Evolutionary conservation across 345 rosid species (phyloP).

Genomic region (Kernera saxatilis): DNA sequence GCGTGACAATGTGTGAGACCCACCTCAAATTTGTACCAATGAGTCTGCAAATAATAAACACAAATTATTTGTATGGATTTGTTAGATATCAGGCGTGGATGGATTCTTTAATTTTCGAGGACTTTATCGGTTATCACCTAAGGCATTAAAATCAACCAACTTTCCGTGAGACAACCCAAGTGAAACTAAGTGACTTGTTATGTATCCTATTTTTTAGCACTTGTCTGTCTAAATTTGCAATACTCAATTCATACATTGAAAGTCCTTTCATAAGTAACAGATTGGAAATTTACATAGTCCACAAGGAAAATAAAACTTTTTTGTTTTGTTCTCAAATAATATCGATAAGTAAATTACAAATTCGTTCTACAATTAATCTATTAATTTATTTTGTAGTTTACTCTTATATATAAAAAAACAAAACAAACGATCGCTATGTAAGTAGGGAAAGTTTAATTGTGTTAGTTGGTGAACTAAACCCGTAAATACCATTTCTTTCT

Average conservation of each 20-base stretch:
- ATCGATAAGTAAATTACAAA: background rate
- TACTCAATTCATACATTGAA: background rate
- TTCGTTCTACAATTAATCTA: too few relatives aligned
- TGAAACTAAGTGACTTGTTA: slow-evolving; percentile 3
- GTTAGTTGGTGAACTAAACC: slow-evolving; percentile 29
- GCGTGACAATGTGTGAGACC: slow-evolving; percentile 8
- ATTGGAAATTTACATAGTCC: background rate
- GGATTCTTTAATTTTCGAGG: background rate
- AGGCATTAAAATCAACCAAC: slow-evolving; percentile 9
- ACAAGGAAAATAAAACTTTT: background rate
- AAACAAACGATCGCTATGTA: background rate
- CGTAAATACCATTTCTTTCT: slow-evolving; percentile 2
- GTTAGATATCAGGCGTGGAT: background rate
- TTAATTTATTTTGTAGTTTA: too few relatives aligned
- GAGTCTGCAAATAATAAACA: background rate
- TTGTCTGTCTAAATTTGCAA: background rate
- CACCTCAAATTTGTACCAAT: slow-evolving; percentile 5
- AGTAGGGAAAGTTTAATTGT: slow-evolving; percentile 4
- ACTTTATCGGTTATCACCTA: background rate
- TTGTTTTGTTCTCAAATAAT: background rate
- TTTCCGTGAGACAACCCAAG: slow-evolving; percentile 15
- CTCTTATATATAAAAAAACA: too few relatives aligned
- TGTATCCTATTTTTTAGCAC: background rate
- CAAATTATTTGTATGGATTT: background rate
- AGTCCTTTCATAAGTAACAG: background rate